Conservation (phyloP, 345 rosid genomes). For the Aquilaria malaccensis region DNA sequence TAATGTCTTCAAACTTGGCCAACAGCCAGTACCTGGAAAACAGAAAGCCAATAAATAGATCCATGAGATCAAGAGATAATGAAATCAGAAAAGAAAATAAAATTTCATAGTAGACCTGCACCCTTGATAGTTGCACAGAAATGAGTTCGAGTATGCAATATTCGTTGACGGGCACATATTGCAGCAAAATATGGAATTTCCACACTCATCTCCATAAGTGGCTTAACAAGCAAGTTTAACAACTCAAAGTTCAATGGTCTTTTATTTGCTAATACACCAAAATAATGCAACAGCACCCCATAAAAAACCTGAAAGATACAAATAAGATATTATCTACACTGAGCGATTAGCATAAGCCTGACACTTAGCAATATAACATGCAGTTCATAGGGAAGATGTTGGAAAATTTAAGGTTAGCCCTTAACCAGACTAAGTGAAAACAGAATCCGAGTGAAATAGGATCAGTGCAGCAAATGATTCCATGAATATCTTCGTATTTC, state of each 20-base stretch:
- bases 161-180: slow-evolving; percentile 88
- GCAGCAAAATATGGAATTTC: slow-evolving; percentile 97
- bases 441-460: no score
- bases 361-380: no score
- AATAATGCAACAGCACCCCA: slow-evolving; percentile 83
- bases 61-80: slow-evolving; percentile 28
- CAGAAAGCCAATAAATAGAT: slow-evolving; percentile 54
- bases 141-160: slow-evolving; percentile 48
- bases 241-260: slow-evolving; percentile 73
- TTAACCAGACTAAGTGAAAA: no score
- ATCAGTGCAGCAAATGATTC: no score
- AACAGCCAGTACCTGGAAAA: slow-evolving; percentile 60
- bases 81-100: slow-evolving; percentile 2
- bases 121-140: slow-evolving; percentile 70
- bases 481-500: no score
- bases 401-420: no score
- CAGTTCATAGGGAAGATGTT: no score
- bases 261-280: slow-evolving; percentile 68
- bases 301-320: slow-evolving; percentile 64
- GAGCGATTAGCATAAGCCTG: no score
- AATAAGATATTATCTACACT: not conserved
- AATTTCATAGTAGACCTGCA: slow-evolving; percentile 42
- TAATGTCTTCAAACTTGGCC: slow-evolving; percentile 90
- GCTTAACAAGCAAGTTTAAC: slow-evolving; percentile 74
- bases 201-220: slow-evolving; percentile 76